Percentiles rank a stretch among this genome's conserved stretches.
Evolutionary conservation across 208 protist genomes (phyloP).

Genomic region (Balamuthia mandrillaris): DNA sequence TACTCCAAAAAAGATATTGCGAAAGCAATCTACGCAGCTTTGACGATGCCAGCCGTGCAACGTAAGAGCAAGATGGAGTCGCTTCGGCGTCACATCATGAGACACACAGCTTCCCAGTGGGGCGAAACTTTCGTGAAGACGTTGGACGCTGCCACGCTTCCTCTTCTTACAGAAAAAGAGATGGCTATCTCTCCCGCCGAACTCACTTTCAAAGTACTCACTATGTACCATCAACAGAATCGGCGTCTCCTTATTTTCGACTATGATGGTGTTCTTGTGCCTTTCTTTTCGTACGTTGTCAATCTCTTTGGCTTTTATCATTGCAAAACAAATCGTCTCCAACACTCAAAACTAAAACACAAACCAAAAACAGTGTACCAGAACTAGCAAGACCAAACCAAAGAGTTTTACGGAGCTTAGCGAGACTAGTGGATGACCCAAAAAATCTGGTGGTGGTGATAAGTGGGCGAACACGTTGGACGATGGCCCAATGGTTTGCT

Average conservation of each 20-base stretch:
- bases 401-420: not conserved
- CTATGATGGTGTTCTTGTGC: conserved; percentile 18
- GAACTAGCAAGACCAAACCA: conserved; percentile 7
- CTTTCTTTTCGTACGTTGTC: not conserved
- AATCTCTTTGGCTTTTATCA: not conserved
- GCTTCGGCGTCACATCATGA: not conserved
- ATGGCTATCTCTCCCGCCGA: conserved; percentile 2
- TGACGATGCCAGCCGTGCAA: conserved; percentile 12
- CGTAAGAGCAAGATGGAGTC: conserved; percentile 5
- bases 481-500: conserved; percentile 26
- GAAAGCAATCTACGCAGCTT: conserved; percentile 4
- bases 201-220: not conserved
- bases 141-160: too few species aligned
- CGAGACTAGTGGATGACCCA: not conserved
- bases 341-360: too few species aligned
- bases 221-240: not conserved
- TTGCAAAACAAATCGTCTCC: too few species aligned
- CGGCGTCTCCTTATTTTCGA: not conserved
- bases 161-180: too few species aligned
- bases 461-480: not conserved
- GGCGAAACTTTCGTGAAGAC: not conserved
- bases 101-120: not conserved
- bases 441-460: conserved; percentile 11
- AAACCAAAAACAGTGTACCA: too few species aligned
- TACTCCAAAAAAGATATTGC: not conserved